Conservation (phyloP, 2,329 filamentous ascomycete genomes). For the Xylaria polymorpha region DNA sequence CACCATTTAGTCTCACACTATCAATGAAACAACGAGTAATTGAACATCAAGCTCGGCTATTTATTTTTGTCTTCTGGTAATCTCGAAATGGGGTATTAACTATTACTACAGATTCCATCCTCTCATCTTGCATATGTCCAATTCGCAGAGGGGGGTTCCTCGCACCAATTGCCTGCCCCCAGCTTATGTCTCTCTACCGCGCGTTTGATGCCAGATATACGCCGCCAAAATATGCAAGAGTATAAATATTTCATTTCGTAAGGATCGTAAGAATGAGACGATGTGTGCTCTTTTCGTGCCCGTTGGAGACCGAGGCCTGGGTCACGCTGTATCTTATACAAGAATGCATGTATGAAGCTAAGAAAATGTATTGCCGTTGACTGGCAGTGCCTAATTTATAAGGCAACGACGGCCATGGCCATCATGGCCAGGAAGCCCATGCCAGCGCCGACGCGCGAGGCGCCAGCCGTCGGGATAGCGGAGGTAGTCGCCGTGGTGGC, state of each 20-base stretch:
- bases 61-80: constrained; percentile 39
- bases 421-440: constrained; percentile 59
- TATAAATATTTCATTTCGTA: constrained; percentile 57
- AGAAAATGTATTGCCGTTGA: constrained; percentile 14
- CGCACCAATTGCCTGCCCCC: not conserved
- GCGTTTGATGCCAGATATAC: constrained; percentile 19
- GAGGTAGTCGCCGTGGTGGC: constrained; percentile 38
- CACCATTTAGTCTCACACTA: not conserved
- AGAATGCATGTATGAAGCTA: constrained; percentile 28
- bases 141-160: constrained; percentile 8
- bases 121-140: constrained; percentile 37
- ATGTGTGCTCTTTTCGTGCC: constrained; percentile 32
- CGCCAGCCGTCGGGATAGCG: constrained; percentile 50
- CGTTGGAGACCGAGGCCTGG: constrained; percentile 18
- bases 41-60: constrained; percentile 42
- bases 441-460: constrained; percentile 54
- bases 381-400: constrained; percentile 53
- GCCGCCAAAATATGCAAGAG: constrained; percentile 44
- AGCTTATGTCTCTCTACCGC: not conserved
- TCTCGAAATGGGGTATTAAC: constrained; percentile 45
- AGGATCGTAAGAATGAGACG: constrained; percentile 66
- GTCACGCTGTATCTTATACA: constrained; percentile 35
- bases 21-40: not conserved
- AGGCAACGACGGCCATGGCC: constrained; percentile 58
- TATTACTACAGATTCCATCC: constrained; percentile 47